Evolutionary conservation across 208 protist species (phyloP).

Genomic region (Leishmania mexicana): DNA sequence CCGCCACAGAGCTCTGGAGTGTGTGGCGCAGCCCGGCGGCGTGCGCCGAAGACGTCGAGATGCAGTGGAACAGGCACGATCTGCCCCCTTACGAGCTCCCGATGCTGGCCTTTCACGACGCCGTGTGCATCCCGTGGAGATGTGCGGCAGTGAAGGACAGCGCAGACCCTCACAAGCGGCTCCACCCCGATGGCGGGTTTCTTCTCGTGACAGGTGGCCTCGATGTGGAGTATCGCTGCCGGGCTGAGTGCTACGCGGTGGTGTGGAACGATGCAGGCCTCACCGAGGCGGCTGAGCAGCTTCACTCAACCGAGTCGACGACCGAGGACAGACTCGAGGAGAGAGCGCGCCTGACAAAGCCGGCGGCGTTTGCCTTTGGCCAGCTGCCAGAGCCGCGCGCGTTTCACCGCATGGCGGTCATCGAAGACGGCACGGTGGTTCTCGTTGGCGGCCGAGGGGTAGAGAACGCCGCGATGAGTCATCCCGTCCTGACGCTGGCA

Average conservation of each 20-base stretch:
- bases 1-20: slow-evolving; percentile 42
- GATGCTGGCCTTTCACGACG: slow-evolving; percentile 44
- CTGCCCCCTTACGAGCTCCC: slow-evolving; percentile 54
- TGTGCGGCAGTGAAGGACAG: neutral
- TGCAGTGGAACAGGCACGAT: slow-evolving; percentile 32
- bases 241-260: slow-evolving; percentile 57
- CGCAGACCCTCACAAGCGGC: neutral
- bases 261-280: slow-evolving; percentile 37
- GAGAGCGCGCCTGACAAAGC: slow-evolving; percentile 1
- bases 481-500: slow-evolving; percentile 28
- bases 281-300: neutral
- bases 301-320: neutral
- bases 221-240: slow-evolving; percentile 46
- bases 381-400: slow-evolving; percentile 62
- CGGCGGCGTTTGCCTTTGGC: slow-evolving; percentile 31
- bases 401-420: slow-evolving; percentile 53
- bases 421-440: slow-evolving; percentile 62
- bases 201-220: slow-evolving; percentile 67
- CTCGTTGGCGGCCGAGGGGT: slow-evolving; percentile 57
- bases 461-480: slow-evolving; percentile 25
- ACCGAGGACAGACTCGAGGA: slow-evolving; percentile 3
- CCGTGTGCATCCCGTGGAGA: slow-evolving; percentile 31
- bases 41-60: slow-evolving; percentile 9
- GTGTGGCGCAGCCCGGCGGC: slow-evolving; percentile 26
- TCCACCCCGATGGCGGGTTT: slow-evolving; percentile 26